Evolutionary conservation across 371 early-diverging fungal genomes (phyloP), one percentile per base, ranked within the genome.

Genomic region (Paramicrosporidium saccamoebae): DNA sequence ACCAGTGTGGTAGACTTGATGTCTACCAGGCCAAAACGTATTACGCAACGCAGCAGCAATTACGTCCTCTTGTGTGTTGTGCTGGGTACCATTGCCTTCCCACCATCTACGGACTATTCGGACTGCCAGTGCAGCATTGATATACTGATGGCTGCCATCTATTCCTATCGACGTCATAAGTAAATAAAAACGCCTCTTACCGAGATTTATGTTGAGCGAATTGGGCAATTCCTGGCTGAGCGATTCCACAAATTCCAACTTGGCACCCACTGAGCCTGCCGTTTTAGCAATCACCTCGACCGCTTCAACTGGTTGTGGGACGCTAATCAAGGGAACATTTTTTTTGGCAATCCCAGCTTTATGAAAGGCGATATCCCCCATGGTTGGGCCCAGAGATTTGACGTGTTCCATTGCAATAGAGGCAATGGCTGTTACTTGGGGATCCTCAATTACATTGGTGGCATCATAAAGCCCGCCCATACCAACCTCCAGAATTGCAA

Each of bases 271-370:
- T 25, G 72, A 73, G 19, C 27, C 33, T 1, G 78, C 71, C 17
- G 72, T 52, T 21, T 48, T 32, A 15, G 44, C 33, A 12, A 90
- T 43, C 2, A 72, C 67, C 21, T 36, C 36, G 28, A 68, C 38
- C 5, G 73, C 79, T 16, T 53, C 54, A 5, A 44, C 46, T 0
- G 46, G 42, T 38, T 86, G 86, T 13, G 51, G 48, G 15, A 59
- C 55, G 1, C 67, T 48, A 19, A 73, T 33, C 1, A 52, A 63
- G 0, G 79, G 73, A 0, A 58, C 56, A 12, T 44, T 40, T 0
- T 31, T 29, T 45, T 84, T 82, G 34, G 73, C 64, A 19, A 82
- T 79, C 1, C 84, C 82, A 15, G 64, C 66, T 32, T 82, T 90
- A 41, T 90, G 73, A 75, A 73, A 73, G 13, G 82, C 81, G 39